phyloP scores from a whole-genome alignment of 208 protist species.

The Acanthamoeba royreba region DNA sequence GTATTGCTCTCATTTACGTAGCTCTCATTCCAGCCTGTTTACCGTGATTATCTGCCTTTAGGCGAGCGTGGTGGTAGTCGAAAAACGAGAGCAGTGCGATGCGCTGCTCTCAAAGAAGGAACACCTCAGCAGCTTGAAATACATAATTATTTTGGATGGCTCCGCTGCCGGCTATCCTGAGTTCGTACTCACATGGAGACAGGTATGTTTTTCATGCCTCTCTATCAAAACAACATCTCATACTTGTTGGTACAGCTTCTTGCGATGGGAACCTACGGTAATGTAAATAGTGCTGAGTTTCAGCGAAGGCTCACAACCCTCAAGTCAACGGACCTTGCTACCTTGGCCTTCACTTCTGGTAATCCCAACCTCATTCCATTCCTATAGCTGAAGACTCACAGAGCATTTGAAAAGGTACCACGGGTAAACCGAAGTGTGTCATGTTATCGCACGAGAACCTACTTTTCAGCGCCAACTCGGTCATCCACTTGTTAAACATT shows the following conservation, averaged over 20 bases:
- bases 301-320: neutral
- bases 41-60: neutral
- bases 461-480: neutral
- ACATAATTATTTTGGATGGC: neutral
- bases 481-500: neutral
- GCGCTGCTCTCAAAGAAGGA: neutral
- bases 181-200: neutral
- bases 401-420: neutral
- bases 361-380: neutral
- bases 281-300: neutral
- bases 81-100: neutral
- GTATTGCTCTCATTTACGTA: neutral
- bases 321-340: neutral
- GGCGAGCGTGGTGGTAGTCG: neutral
- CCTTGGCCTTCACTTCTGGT: neutral
- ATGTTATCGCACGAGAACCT: slow-evolving; percentile 13
- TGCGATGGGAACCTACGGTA: neutral
- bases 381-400: neutral
- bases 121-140: neutral
- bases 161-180: neutral
- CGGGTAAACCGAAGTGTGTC: neutral
- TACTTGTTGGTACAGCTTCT: too few relatives aligned
- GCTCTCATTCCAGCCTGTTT: too few relatives aligned
- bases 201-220: too few relatives aligned
- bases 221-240: too few relatives aligned